A percentile compares a stretch with the other conserved stretches of the same genome.
Conservation (phyloP, 2,329 filamentous ascomycete genomes). For the Aspergillus ustus region DNA sequence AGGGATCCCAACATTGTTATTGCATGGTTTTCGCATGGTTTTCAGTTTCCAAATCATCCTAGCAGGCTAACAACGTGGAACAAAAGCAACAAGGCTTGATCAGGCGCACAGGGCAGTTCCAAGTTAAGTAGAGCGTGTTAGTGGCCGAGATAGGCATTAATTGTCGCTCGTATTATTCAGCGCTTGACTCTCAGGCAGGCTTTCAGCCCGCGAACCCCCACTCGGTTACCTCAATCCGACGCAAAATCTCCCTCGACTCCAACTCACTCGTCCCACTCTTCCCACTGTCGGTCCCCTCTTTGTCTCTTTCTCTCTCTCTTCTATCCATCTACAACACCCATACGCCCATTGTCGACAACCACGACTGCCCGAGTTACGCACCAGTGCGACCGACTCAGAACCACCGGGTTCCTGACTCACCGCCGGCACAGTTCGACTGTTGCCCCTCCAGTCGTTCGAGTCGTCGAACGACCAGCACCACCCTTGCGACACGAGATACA, state of each 20-base stretch:
- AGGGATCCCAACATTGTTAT: neutral
- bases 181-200: neutral
- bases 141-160: neutral
- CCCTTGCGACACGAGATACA: neutral
- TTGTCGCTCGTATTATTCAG: conserved; percentile 6
- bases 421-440: neutral
- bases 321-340: conserved; percentile 1
- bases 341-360: conserved; percentile 2
- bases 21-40: too few species aligned
- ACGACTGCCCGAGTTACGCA: neutral
- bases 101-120: neutral
- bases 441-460: conserved; percentile 2
- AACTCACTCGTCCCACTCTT: conserved; percentile 16
- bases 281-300: conserved; percentile 9
- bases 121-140: neutral
- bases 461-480: neutral
- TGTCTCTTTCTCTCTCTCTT: conserved; percentile 3
- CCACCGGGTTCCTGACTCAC: conserved; percentile 2
- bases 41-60: neutral
- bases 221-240: conserved; percentile 12
- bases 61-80: neutral
- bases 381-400: neutral
- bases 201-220: conserved; percentile 2
- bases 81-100: neutral
- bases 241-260: conserved; percentile 17